Evolutionary conservation across 2,329 filamentous ascomycete species (phyloP).

Genomic region (Chrysosphaeria jannelii): DNA sequence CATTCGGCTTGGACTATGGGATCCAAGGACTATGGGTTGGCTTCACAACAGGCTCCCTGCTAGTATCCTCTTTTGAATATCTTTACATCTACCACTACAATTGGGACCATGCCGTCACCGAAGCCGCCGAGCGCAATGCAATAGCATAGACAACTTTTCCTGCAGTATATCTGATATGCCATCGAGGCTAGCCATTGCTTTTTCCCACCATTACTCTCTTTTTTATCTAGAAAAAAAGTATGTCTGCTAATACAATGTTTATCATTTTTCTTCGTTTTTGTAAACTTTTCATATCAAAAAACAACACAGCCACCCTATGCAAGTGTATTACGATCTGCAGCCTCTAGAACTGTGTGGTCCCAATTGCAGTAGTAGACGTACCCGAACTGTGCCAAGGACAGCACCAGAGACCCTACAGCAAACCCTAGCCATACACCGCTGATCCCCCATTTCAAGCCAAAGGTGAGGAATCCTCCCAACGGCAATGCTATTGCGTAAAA

Average conservation of each 20-base stretch:
- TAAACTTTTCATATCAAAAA: no score
- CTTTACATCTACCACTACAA: conserved; percentile 19
- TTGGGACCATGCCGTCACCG: conserved; percentile 20
- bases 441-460: conserved; percentile 48
- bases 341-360: conserved; percentile 21
- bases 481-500: conserved; percentile 76
- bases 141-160: conserved; percentile 4
- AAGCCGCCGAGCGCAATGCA: conserved; percentile 19
- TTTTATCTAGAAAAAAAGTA: neutral
- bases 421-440: conserved; percentile 59
- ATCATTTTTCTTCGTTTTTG: no score
- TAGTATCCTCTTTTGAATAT: conserved; percentile 15
- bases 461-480: conserved; percentile 47
- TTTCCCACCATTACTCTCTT: no score
- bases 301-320: no score
- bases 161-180: no score
- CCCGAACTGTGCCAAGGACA: conserved; percentile 14
- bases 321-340: conserved; percentile 16
- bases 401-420: conserved; percentile 41
- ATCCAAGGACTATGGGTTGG: conserved; percentile 60
- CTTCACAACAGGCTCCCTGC: conserved; percentile 43
- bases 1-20: conserved; percentile 49
- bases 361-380: conserved; percentile 22
- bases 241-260: neutral
- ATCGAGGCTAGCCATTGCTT: no score